A percentile compares a stretch with the other conserved stretches of the same genome.
phyloP scores from a whole-genome alignment of 2,329 filamentous ascomycete genomes.

The Pleurostoma richardsiae region DNA sequence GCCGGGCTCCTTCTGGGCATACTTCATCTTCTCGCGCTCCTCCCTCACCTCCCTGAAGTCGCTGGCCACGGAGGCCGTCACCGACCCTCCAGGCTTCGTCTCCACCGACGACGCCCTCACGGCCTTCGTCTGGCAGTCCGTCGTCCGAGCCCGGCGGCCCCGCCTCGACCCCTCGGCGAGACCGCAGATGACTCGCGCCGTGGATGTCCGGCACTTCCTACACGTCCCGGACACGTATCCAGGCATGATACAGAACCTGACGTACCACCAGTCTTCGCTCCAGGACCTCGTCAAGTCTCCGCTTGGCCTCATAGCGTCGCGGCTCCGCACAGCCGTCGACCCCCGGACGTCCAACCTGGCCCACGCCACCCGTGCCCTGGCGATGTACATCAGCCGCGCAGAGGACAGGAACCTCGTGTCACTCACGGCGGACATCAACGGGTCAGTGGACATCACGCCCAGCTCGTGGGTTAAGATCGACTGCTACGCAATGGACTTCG shows the following conservation, averaged over 20 bases:
- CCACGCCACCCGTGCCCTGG: constrained; percentile 28
- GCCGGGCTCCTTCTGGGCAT: constrained; percentile 27
- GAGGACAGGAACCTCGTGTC: constrained; percentile 28
- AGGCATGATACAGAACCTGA: constrained; percentile 41
- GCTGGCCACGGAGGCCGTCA: constrained; percentile 19
- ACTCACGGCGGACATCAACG: constrained; percentile 27
- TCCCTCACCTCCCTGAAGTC: constrained; percentile 35
- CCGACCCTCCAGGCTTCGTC: constrained; percentile 24
- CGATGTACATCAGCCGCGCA: constrained; percentile 28
- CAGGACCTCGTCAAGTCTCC: constrained; percentile 20
- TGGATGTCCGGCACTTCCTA: constrained; percentile 40
- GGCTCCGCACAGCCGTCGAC: constrained; percentile 1
- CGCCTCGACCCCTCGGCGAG: constrained; percentile 19
- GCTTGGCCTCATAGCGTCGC: constrained; percentile 17
- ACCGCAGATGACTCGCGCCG: constrained; percentile 34
- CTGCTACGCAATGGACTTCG: constrained; percentile 41
- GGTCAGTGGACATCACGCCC: constrained; percentile 39
- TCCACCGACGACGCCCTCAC: constrained; percentile 50
- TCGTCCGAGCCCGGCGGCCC: constrained; percentile 31
- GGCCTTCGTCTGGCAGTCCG: constrained; percentile 44
- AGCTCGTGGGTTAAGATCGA: constrained; percentile 49
- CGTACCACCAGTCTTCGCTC: constrained; percentile 27
- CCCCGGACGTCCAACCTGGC: neutral
- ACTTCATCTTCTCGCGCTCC: constrained; percentile 34
- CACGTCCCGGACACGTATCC: constrained; percentile 36